phyloP scores from a whole-genome alignment of 2,329 filamentous ascomycete genomes.

The Fusarium metavorans region DNA sequence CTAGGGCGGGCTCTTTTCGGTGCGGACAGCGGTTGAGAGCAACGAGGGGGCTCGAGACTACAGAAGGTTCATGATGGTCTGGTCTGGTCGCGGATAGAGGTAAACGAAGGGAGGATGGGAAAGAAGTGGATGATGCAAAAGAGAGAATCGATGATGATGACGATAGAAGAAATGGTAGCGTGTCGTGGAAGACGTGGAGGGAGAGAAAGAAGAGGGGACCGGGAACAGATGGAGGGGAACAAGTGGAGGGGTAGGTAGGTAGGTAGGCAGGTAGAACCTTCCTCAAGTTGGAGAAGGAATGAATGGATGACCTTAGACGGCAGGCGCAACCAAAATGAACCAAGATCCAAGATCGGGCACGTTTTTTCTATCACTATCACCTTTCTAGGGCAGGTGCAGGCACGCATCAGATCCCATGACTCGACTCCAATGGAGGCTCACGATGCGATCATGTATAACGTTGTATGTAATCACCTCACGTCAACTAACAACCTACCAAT shows the following conservation, averaged over 20 bases:
- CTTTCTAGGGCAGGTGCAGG: conserved; percentile 3
- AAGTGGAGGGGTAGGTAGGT: conserved; percentile 29
- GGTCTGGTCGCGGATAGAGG: conserved; percentile 3
- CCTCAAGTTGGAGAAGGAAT: conserved; percentile 1
- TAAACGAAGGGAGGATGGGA: conserved; percentile 1
- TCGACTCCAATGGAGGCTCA: conserved; percentile 25
- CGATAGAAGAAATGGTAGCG: conserved; percentile 16
- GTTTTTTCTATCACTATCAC: background rate
- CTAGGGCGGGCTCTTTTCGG: conserved; percentile 28
- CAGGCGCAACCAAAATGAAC: background rate
- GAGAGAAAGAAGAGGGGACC: conserved; percentile 1
- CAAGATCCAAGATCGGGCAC: conserved; percentile 6
- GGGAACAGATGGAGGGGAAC: conserved; percentile 6
- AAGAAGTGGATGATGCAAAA: conserved; percentile 8
- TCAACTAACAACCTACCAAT: conserved; percentile 11
- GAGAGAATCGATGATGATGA: conserved; percentile 6
- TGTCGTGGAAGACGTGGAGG: background rate
- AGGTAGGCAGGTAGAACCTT: background rate
- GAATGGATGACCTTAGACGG: background rate
- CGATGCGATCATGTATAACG: conserved; percentile 17
- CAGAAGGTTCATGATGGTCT: conserved; percentile 37
- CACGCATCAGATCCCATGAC: conserved; percentile 38
- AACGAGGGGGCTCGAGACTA: conserved; percentile 33
- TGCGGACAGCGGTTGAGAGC: conserved; percentile 35
- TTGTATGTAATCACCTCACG: conserved; percentile 28